Evolutionary conservation across 345 rosid genomes (phyloP), one percentile per base, ranked within the genome.

Genomic region (Ceriops tagal): DNA sequence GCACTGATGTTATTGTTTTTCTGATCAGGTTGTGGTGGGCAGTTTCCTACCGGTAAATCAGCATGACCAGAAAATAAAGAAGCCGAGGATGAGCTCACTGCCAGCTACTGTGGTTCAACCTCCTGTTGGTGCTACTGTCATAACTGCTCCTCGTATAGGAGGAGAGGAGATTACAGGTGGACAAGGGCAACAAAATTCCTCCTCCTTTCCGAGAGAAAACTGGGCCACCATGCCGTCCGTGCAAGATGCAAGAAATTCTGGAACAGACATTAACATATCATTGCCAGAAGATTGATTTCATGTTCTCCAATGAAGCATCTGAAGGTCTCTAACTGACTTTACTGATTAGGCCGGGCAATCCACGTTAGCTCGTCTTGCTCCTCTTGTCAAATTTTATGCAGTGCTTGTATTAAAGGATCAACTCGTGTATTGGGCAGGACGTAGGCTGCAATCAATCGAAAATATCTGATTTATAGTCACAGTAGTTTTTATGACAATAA

Each of bases 21-120:
- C 39, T 71, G 56, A 22, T 69, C 81, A 89, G 85, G 92, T 93
- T 13, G 91, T 93, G 2, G 81, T 91, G 55, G 98, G 97, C 64
- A 91, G 95, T 76, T 93, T 91, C 82, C 81, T 91, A 34, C 85
- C 91, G 0, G 87, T 87, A 67, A 77, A 84, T 74, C 97, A 87
- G 35, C 95, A 80, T 8, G 91, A 93, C 67, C 91, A 84, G 61
- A 84, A 80, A 76, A 79, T 78, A 0, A 91, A 80, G 80, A 83
- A 84, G 64, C 81, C 73, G 62, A 88, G 89, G 71, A 75, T 77
- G 5, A 83, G 78, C 49, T 35, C 80, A 51, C 39, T 76, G 21
- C 73, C 89, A 5, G 68, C 70, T 6, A 51, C 3, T 3, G 15
- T 8, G 26, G 26, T 22, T 21, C 28, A 21, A 55, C 28, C 8